A percentile compares a stretch with the other conserved stretches of the same genome.
These are phyloP conservation scores for Hortaea werneckii DNA, from an alignment of 2,329 filamentous ascomycete genomes.

Conservation along the genomic window DNA sequence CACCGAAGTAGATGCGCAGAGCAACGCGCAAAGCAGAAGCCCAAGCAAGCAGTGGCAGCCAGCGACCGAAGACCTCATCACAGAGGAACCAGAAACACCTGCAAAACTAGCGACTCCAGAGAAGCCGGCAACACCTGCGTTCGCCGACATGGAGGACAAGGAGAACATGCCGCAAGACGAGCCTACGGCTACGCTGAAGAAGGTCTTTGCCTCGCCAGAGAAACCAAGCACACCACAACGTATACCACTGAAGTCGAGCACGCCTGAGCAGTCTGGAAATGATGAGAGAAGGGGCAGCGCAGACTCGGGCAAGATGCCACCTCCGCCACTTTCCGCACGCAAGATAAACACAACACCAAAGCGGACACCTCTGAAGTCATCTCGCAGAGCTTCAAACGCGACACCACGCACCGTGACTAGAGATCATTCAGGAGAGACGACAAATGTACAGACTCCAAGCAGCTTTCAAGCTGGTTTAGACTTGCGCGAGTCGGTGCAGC, in stretches of 20 bases:
- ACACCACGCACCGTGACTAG: slow-evolving; percentile 16
- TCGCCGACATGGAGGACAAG: slow-evolving; percentile 17
- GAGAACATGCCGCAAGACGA: slow-evolving; percentile 21
- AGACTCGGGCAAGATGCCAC: slow-evolving; percentile 22
- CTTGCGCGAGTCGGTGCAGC: slow-evolving; percentile 10
- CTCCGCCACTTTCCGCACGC: slow-evolving; percentile 18
- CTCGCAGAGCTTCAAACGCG: slow-evolving; percentile 12
- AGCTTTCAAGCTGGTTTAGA: slow-evolving; percentile 17
- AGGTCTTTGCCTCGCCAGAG: slow-evolving; percentile 13
- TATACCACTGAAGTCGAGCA: slow-evolving; percentile 6
- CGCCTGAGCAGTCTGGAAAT: background rate
- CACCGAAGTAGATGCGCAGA: slow-evolving; percentile 30
- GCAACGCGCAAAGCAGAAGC: slow-evolving; percentile 22
- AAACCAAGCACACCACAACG: slow-evolving; percentile 16
- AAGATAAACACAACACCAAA: slow-evolving; percentile 16
- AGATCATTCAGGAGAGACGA: slow-evolving; percentile 2
- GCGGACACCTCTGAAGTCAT: slow-evolving; percentile 18
- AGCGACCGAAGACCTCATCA: background rate
- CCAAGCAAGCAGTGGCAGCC: slow-evolving; percentile 21
- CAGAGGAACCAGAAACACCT: slow-evolving; percentile 5
- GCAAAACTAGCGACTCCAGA: slow-evolving; percentile 11
- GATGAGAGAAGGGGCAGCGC: slow-evolving; percentile 13
- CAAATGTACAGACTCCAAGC: slow-evolving; percentile 5
- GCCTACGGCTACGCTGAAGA: slow-evolving; percentile 11
- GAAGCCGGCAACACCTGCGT: background rate